These are phyloP conservation scores for Ceratonia siliqua DNA, from an alignment of 306 rosid genomes.

Conservation along the genomic window DNA sequence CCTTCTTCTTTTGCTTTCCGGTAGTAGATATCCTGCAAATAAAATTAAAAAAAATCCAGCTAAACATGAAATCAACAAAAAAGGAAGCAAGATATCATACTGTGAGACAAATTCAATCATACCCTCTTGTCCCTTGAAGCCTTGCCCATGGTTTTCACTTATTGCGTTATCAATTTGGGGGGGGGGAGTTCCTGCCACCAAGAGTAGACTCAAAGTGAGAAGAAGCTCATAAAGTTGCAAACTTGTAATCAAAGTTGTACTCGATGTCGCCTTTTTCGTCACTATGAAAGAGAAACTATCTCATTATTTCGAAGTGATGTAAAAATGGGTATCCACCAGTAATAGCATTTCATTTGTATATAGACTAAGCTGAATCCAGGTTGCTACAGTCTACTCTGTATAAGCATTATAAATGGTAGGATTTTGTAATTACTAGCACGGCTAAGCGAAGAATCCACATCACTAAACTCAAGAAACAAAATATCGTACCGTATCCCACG, in stretches of 20 bases:
- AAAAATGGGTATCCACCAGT: too few relatives aligned
- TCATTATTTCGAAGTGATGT: too few relatives aligned
- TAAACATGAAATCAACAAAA: constrained; percentile 8
- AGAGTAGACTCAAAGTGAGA: not conserved
- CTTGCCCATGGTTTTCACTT: constrained; percentile 66
- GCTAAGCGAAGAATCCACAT: too few relatives aligned
- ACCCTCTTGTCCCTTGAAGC: constrained; percentile 99
- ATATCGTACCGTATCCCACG: not conserved
- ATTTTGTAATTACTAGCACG: too few relatives aligned
- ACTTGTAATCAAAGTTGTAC: too few relatives aligned
- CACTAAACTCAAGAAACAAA: not conserved
- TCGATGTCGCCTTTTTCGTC: too few relatives aligned
- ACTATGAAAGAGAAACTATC: too few relatives aligned
- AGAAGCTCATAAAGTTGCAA: too few relatives aligned
- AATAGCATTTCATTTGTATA: too few relatives aligned
- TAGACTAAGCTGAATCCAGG: too few relatives aligned
- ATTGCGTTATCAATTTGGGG: not conserved
- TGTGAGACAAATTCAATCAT: constrained; percentile 13
- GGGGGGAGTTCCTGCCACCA: not conserved
- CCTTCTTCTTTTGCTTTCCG: constrained; percentile 99
- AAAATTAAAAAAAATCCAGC: not conserved
- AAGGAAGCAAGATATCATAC: not conserved
- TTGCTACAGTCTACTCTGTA: too few relatives aligned
- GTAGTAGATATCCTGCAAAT: constrained; percentile 80
- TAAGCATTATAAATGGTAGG: too few relatives aligned